Conservation (phyloP, 495 filamentous ascomycete genomes). For the Talaromyces adpressus region DNA sequence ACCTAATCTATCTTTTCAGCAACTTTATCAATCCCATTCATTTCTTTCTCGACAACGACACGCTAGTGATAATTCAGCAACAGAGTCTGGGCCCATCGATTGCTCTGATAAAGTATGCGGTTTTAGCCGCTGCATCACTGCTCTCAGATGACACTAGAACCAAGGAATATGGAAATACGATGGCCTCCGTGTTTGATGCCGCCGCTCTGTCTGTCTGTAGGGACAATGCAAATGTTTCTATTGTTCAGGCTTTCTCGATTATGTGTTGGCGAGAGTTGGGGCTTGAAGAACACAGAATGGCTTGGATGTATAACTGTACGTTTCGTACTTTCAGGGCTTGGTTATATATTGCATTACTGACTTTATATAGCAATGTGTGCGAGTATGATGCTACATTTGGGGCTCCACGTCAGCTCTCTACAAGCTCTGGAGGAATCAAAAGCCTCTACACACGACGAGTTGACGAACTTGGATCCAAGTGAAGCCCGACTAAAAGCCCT, state of each 20-base stretch:
- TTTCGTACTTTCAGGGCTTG: background rate
- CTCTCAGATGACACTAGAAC: too few species aligned
- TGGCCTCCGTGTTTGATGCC: background rate
- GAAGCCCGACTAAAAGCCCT: background rate
- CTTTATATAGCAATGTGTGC: background rate
- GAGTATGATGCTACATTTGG: background rate
- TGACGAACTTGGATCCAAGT: background rate
- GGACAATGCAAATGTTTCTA: background rate
- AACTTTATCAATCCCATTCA: background rate
- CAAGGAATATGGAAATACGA: too few species aligned
- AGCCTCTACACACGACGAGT: background rate
- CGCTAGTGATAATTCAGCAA: background rate
- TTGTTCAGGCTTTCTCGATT: background rate
- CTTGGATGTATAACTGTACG: background rate
- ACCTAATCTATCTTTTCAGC: background rate
- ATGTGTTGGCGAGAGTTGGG: background rate
- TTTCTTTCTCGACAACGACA: background rate
- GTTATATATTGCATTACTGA: background rate
- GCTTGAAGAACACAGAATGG: constrained; percentile 1
- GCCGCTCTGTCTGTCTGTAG: background rate
- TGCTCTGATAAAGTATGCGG: background rate
- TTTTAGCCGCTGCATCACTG: background rate
- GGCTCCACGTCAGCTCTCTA: background rate
- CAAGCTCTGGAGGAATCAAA: background rate
- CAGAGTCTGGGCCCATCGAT: background rate